Percentiles rank a stretch among this genome's conserved stretches.
Evolutionary conservation across 2,329 filamentous ascomycete species (phyloP).

Genomic region (Colletotrichum agaves): DNA sequence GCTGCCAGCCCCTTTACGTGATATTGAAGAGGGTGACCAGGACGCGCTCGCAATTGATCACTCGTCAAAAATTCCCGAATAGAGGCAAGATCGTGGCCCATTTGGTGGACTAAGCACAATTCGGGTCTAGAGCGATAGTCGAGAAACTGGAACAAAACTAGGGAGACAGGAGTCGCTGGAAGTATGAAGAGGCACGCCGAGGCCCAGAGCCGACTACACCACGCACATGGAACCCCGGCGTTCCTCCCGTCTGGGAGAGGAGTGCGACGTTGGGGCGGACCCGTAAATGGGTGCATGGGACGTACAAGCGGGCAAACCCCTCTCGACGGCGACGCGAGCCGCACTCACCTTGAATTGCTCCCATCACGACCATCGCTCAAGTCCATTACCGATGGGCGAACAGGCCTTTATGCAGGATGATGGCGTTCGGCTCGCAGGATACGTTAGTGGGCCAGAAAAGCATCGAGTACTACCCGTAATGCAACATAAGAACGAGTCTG

Average conservation of each 20-base stretch:
- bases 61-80: conserved; percentile 40
- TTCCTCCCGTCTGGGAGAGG: conserved; percentile 31
- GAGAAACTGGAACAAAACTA: conserved; percentile 4
- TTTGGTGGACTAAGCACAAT: conserved; percentile 18
- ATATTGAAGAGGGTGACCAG: conserved; percentile 3
- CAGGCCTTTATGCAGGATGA: conserved; percentile 17
- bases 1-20: background rate
- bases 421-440: background rate
- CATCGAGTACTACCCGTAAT: background rate
- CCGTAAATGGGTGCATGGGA: conserved; percentile 18
- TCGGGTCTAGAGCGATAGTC: conserved; percentile 31
- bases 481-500: background rate
- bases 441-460: background rate
- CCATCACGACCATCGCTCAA: conserved; percentile 9
- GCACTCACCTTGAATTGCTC: background rate
- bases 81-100: conserved; percentile 45
- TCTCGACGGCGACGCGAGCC: conserved; percentile 2
- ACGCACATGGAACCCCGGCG: conserved; percentile 29
- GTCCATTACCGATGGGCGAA: background rate
- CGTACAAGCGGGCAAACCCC: conserved; percentile 18
- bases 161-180: conserved; percentile 23
- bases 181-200: conserved; percentile 24
- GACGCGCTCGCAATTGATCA: conserved; percentile 9
- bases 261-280: conserved; percentile 24
- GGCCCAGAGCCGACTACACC: conserved; percentile 22